Evolutionary conservation across 345 rosid genomes (phyloP).

Genomic region (Eutrema yunnanense): DNA sequence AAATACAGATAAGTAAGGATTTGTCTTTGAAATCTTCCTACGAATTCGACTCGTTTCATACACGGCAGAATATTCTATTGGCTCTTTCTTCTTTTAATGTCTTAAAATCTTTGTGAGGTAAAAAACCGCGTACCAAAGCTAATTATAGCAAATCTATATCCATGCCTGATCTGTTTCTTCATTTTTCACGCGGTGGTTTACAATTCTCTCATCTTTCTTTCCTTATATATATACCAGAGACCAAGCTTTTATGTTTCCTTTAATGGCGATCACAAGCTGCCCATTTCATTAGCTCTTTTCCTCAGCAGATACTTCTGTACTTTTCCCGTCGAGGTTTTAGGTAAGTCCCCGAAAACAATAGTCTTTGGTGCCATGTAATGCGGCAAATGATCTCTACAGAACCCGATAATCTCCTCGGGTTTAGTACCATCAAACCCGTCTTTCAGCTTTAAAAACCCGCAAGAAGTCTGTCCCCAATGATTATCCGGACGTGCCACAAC

Average conservation of each 20-base stretch:
- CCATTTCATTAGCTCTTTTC: conserved; percentile 54
- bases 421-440: conserved; percentile 29
- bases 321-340: conserved; percentile 77
- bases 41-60: conserved; percentile 23
- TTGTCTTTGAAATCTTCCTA: conserved; percentile 17
- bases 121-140: conserved; percentile 15
- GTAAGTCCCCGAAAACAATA: conserved; percentile 56
- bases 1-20: conserved; percentile 7
- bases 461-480: conserved; percentile 85
- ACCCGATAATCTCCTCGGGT: conserved; percentile 47
- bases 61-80: conserved; percentile 21
- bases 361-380: conserved; percentile 80
- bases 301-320: conserved; percentile 57
- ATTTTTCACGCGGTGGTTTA: conserved; percentile 4
- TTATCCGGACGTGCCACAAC: conserved; percentile 72
- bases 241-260: neutral
- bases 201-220: neutral
- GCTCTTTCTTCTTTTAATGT: conserved; percentile 17
- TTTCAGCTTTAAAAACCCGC: conserved; percentile 74
- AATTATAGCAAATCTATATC: conserved; percentile 20
- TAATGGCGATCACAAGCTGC: conserved; percentile 19
- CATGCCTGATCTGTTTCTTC: conserved; percentile 25
- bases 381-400: conserved; percentile 54
- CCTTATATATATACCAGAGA: neutral
- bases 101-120: conserved; percentile 15